Evolutionary conservation across 768 basidiomycete genomes (phyloP).

Genomic region (Leccinum uliginosum): DNA sequence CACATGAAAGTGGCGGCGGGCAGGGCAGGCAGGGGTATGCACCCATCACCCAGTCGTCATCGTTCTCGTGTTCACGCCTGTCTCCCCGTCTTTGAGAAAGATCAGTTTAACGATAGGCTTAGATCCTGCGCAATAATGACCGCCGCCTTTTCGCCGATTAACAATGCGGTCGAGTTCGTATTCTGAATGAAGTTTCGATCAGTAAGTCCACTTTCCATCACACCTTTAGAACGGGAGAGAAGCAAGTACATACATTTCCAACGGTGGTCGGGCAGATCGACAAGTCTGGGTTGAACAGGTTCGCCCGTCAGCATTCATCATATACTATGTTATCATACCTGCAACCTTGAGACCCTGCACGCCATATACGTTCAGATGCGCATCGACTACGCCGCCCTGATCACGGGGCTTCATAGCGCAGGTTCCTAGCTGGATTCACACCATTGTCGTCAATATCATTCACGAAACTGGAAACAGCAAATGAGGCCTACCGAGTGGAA

Average conservation of each 20-base stretch:
- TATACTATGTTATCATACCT: slow-evolving; percentile 30
- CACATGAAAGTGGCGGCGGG: too few relatives aligned
- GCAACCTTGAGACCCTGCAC: slow-evolving; percentile 57
- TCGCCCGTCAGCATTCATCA: not conserved
- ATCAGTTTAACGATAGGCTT: not conserved
- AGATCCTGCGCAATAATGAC: slow-evolving; percentile 12
- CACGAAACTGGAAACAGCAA: not conserved
- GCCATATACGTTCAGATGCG: slow-evolving; percentile 58
- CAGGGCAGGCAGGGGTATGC: not conserved
- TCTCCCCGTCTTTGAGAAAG: not conserved
- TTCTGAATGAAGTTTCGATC: slow-evolving; percentile 3
- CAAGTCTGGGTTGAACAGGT: not conserved
- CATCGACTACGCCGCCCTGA: slow-evolving; percentile 59
- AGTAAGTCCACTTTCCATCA: not conserved
- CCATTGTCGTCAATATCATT: not conserved
- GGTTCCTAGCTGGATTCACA: slow-evolving; percentile 37
- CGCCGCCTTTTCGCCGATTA: slow-evolving; percentile 17
- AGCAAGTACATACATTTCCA: not conserved
- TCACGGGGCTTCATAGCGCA: slow-evolving; percentile 66
- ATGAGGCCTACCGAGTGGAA: not conserved
- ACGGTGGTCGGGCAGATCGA: slow-evolving; percentile 5
- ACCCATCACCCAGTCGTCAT: not conserved
- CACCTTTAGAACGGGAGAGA: not conserved
- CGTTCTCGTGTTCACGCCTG: not conserved
- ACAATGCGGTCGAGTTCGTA: slow-evolving; percentile 13